Conservation (phyloP, 2,329 filamentous ascomycete genomes). For the Ceratocystis eucalypticola region DNA sequence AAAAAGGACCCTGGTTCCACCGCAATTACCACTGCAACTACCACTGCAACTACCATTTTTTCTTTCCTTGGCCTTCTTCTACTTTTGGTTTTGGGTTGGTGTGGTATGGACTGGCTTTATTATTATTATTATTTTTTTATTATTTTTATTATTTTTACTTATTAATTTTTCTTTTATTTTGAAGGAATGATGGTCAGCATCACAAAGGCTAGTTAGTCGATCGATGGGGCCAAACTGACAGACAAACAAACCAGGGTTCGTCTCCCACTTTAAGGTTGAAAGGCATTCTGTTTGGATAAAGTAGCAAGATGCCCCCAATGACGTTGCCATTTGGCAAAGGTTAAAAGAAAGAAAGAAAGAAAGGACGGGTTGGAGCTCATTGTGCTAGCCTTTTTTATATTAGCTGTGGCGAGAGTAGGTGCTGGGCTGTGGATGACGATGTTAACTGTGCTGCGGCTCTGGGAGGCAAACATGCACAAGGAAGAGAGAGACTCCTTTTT, state of each 20-base stretch:
- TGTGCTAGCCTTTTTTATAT: too few species aligned
- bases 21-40: background rate
- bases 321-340: background rate
- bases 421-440: too few species aligned
- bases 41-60: background rate
- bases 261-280: background rate
- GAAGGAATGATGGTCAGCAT: background rate
- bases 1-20: background rate
- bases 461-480: too few species aligned
- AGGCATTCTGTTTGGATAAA: background rate
- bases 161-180: background rate
- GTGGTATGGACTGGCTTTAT: background rate
- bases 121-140: background rate
- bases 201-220: background rate
- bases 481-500: too few species aligned
- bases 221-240: background rate
- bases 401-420: too few species aligned
- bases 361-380: too few species aligned
- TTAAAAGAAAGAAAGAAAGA: background rate
- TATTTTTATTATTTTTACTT: background rate
- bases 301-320: background rate
- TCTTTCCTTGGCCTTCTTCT: background rate
- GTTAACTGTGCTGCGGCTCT: too few species aligned
- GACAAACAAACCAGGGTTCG: background rate
- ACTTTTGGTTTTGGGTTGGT: background rate